Percentiles rank a stretch among this genome's conserved stretches.
phyloP scores from a whole-genome alignment of 2,329 filamentous ascomycete species.

The Calonectria pteridis region DNA sequence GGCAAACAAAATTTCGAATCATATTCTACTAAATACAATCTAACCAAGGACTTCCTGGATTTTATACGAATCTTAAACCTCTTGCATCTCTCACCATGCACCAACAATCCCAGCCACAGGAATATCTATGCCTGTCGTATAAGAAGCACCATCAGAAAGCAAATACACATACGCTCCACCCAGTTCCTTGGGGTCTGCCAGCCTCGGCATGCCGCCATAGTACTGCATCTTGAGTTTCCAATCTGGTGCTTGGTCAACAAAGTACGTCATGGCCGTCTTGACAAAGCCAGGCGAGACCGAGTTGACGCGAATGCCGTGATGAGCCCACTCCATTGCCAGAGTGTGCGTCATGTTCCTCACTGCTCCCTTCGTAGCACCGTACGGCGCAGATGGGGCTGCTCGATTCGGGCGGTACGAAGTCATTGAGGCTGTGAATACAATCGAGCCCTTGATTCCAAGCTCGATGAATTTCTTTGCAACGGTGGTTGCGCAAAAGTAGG shows the following conservation, averaged over 20 bases:
- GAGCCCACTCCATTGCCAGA: conserved; percentile 62
- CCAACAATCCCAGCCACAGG: conserved; percentile 2
- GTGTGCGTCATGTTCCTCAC: conserved; percentile 55
- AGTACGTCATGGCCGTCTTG: conserved; percentile 43
- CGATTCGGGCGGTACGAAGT: not conserved
- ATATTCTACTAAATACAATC: not conserved
- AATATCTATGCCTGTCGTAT: not conserved
- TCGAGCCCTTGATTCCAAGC: not conserved
- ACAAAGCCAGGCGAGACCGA: conserved; percentile 59
- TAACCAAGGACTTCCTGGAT: not conserved
- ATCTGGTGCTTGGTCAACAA: not conserved
- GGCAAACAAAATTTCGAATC: not conserved
- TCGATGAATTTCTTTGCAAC: not conserved
- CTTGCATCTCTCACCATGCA: not conserved
- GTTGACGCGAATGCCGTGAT: conserved; percentile 61
- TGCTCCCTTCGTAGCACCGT: conserved; percentile 58
- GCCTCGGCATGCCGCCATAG: not conserved
- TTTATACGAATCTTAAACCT: not conserved
- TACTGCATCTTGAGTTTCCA: conserved; percentile 6
- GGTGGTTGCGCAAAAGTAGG: not conserved
- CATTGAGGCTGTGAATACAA: not conserved
- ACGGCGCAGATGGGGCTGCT: not conserved
- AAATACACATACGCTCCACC: not conserved
- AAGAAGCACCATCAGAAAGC: not conserved
- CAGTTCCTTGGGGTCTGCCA: not conserved